Conservation (phyloP, 441 rosid genomes). For the Populus hybrid region DNA sequence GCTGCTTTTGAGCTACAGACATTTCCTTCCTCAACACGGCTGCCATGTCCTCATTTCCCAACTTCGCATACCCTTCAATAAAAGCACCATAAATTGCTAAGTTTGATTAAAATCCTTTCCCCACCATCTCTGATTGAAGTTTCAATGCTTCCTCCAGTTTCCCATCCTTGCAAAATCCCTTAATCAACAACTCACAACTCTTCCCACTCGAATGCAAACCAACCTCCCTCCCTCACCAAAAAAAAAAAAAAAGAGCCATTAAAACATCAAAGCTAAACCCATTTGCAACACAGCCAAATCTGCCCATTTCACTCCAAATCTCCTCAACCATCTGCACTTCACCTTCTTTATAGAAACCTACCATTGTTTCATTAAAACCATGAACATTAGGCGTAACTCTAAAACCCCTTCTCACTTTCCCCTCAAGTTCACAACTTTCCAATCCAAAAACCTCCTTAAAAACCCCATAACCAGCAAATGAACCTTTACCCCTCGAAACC, state of each 20-base stretch:
- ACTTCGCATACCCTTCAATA: conserved; percentile 47
- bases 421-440: conserved; percentile 17
- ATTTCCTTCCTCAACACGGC: conserved; percentile 51
- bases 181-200: conserved; percentile 52
- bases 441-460: conserved; percentile 34
- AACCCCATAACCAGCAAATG: conserved; percentile 41
- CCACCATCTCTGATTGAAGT: conserved; percentile 83
- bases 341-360: conserved; percentile 53
- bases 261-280: conserved; percentile 48
- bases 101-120: conserved; percentile 62
- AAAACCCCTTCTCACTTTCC: conserved; percentile 21
- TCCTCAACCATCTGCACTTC: conserved; percentile 52
- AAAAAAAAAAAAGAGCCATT: conserved; percentile 37
- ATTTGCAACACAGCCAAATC: conserved; percentile 38
- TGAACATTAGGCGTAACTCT: conserved; percentile 48
- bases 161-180: conserved; percentile 52
- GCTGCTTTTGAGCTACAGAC: conserved; percentile 32
- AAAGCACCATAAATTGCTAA: conserved; percentile 51
- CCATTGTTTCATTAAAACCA: conserved; percentile 62
- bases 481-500: conserved; percentile 43
- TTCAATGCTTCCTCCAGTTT: conserved; percentile 65
- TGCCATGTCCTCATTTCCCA: conserved; percentile 55
- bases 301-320: conserved; percentile 63
- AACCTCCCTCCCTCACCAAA: conserved; percentile 43
- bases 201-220: conserved; percentile 39